Evolutionary conservation across 345 rosid species (phyloP), one percentile per base, ranked within the genome.

Genomic region (Boechera divaricarpa): DNA sequence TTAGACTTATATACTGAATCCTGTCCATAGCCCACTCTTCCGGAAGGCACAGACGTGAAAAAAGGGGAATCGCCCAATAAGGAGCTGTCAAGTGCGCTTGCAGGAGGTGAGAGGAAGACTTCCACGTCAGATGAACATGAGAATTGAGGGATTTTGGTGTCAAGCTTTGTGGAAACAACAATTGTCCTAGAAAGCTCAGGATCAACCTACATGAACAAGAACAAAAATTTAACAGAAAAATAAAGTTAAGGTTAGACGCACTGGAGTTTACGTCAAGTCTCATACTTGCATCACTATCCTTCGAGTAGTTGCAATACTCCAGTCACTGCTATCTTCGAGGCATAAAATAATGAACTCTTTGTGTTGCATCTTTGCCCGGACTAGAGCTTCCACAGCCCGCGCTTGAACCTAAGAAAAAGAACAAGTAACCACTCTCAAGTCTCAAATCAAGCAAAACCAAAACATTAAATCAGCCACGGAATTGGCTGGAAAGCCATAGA

Each of bases 1-100:
- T 94, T 90, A 28, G 97, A 86, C 54, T 78, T 78, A 83, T 87
- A 91, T 38, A 91, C 89, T 55, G 97, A 83, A 67, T 90, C 97
- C 61, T 83, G 89, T 69, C 81, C 91, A 49, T 77, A 65, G 58
- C 98, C 96, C 66, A 94, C 98, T 80, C 98, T 87, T 83, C 97
- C 98, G 18, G 98, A 94, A 73, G 98, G 98, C 79, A 94, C 96
- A 44, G 98, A 91, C 61, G 98, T 94, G 73, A 94, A 94, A 79
- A 91, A 94, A 5, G 98, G 98, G 31, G 89, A 91, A 67, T 87
- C 94, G 1, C 97, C 96, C 72, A 91, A 69, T 64, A 94, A 85
- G 80, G 87, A 94, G 60, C 96, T 96, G 84, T 94, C 98, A 63
- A 90, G 91, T 48, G 91, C 84, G 66, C 89, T 85, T 4, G 88